These are phyloP conservation scores for Aspergillus ochraceoroseus DNA, from an alignment of 2,329 filamentous ascomycete genomes.

Conservation along the genomic window DNA sequence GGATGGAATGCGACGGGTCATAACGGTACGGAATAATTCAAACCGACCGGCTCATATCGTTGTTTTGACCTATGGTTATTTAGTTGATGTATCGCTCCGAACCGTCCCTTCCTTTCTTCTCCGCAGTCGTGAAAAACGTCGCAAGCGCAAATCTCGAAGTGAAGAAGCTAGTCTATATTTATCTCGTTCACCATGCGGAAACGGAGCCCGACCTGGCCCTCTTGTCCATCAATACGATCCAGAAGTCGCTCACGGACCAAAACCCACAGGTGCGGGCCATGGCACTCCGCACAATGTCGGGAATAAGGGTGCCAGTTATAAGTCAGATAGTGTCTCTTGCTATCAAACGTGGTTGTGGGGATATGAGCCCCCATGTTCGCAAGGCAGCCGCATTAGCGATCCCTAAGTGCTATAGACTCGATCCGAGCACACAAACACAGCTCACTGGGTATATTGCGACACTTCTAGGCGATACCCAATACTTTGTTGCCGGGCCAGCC, in stretches of 20 bases:
- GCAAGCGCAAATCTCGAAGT: slow-evolving; percentile 90
- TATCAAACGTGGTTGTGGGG: slow-evolving; percentile 86
- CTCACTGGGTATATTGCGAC: slow-evolving; percentile 74
- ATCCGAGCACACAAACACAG: slow-evolving; percentile 78
- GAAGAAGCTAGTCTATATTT: slow-evolving; percentile 98
- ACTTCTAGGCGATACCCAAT: slow-evolving; percentile 83
- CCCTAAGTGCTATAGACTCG: slow-evolving; percentile 89
- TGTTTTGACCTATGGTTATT: slow-evolving; percentile 9
- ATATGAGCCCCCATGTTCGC: slow-evolving; percentile 91
- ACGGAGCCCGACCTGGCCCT: slow-evolving; percentile 91
- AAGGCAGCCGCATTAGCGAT: slow-evolving; percentile 91
- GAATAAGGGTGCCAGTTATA: slow-evolving; percentile 94
- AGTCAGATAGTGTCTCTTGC: slow-evolving; percentile 94
- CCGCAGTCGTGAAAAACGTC: slow-evolving; percentile 96
- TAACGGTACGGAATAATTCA: slow-evolving; percentile 58
- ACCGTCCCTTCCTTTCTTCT: slow-evolving; percentile 87
- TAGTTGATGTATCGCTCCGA: slow-evolving; percentile 95
- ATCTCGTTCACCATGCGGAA: slow-evolving; percentile 93
- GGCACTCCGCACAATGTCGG: slow-evolving; percentile 93
- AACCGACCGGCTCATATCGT: slow-evolving; percentile 13
- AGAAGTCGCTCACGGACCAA: slow-evolving; percentile 89
- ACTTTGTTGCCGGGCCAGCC: slow-evolving; percentile 92
- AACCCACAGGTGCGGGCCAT: slow-evolving; percentile 88
- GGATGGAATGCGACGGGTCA: slow-evolving; percentile 82
- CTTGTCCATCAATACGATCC: slow-evolving; percentile 96